Evolutionary conservation across 2,329 filamentous ascomycete species (phyloP).

Genomic region (Madurella mycetomatis): DNA sequence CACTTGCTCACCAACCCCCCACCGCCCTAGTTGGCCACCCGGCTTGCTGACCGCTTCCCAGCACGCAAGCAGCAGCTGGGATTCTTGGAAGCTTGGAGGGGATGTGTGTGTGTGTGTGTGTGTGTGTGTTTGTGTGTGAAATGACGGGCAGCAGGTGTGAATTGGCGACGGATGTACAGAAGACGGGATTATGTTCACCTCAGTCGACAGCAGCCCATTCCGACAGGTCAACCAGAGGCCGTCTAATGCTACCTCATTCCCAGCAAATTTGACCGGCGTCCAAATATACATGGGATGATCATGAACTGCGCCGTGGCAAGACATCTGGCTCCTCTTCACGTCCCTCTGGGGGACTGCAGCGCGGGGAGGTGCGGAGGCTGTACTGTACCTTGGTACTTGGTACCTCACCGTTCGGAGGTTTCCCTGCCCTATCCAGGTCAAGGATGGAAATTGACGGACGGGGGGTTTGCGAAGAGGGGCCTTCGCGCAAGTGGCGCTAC

Average conservation of each 20-base stretch:
- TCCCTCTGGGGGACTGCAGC: neutral
- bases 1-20: too few relatives aligned
- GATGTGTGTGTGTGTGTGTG: too few relatives aligned
- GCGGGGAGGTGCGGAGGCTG: constrained; percentile 4
- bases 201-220: neutral
- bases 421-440: constrained; percentile 9
- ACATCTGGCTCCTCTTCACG: neutral
- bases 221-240: neutral
- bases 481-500: constrained; percentile 3
- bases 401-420: constrained; percentile 11
- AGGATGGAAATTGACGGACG: constrained; percentile 4
- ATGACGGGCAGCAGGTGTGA: too few relatives aligned
- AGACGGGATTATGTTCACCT: neutral
- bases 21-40: too few relatives aligned
- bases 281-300: neutral
- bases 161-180: too few relatives aligned
- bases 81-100: too few relatives aligned
- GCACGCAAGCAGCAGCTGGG: too few relatives aligned
- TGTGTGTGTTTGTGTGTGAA: too few relatives aligned
- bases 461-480: neutral
- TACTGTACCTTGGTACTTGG: constrained; percentile 1
- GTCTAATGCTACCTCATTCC: constrained; percentile 11
- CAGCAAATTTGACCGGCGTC: neutral
- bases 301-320: constrained; percentile 8
- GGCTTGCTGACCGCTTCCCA: neutral